Percentiles rank a stretch among this genome's conserved stretches.
Evolutionary conservation across 345 rosid genomes (phyloP).

Genomic region (Rhizophora mangle): DNA sequence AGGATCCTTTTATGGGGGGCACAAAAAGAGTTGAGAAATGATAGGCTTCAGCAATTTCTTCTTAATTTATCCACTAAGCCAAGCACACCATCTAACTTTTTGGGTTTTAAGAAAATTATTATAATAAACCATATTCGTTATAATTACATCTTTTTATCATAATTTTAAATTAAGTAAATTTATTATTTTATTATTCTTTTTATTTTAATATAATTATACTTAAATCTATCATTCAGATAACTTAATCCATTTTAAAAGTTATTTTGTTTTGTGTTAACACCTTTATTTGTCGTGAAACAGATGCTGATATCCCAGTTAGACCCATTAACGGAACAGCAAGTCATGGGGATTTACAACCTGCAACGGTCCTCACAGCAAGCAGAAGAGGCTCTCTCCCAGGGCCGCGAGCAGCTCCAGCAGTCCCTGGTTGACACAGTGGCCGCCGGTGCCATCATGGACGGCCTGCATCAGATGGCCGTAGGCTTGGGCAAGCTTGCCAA

Average conservation of each 20-base stretch:
- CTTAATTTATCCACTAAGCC: too few species aligned
- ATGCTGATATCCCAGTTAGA: constrained; percentile 79
- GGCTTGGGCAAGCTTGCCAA: constrained; percentile 88
- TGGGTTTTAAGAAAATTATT: too few species aligned
- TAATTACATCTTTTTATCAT: too few species aligned
- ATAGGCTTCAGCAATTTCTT: neutral
- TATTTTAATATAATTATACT: too few species aligned
- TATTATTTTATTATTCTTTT: too few species aligned
- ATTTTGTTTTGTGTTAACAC: too few species aligned
- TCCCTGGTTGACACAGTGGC: constrained; percentile 83
- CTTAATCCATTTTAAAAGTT: too few species aligned
- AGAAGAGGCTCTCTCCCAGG: constrained; percentile 95
- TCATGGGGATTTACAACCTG: constrained; percentile 85
- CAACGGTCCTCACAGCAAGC: constrained; percentile 95
- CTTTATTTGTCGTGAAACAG: constrained; percentile 27
- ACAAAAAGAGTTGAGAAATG: neutral
- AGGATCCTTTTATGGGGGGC: neutral
- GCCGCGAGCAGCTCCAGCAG: constrained; percentile 86
- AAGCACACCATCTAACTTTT: too few species aligned
- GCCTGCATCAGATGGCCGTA: constrained; percentile 91
- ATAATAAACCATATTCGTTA: too few species aligned
- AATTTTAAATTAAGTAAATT: too few species aligned
- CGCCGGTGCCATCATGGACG: constrained; percentile 48
- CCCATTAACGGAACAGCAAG: constrained; percentile 85
- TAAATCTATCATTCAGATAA: too few species aligned